These are phyloP conservation scores for Fusarium foetens DNA, from an alignment of 2,329 filamentous ascomycete genomes.

Conservation along the genomic window DNA sequence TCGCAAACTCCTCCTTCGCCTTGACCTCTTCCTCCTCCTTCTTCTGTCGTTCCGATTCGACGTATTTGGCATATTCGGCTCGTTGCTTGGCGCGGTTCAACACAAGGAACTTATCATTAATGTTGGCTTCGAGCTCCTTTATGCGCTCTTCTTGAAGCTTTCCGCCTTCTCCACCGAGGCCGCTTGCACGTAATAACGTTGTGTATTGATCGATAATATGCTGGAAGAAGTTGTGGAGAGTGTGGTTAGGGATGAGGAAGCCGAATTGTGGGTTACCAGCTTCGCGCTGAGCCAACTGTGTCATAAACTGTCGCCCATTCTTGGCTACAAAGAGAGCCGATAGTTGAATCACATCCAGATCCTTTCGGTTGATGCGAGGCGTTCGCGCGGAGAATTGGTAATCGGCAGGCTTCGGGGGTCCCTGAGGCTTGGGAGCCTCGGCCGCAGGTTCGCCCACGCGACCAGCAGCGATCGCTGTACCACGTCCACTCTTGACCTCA, in stretches of 20 bases:
- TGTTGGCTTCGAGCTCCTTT: slow-evolving; percentile 77
- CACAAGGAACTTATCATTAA: slow-evolving; percentile 81
- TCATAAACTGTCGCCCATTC: slow-evolving; percentile 93
- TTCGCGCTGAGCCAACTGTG: slow-evolving; percentile 87
- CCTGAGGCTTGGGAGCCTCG: slow-evolving; percentile 73
- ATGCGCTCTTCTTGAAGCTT: slow-evolving; percentile 78
- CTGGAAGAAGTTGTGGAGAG: slow-evolving; percentile 94
- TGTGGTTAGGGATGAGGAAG: slow-evolving; percentile 94
- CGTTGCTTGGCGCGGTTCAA: slow-evolving; percentile 84
- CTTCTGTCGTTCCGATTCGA: slow-evolving; percentile 86
- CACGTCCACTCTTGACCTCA: slow-evolving; percentile 86
- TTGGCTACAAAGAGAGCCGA: slow-evolving; percentile 94
- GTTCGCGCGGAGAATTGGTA: slow-evolving; percentile 96
- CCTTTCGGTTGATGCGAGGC: slow-evolving; percentile 96
- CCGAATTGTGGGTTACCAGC: slow-evolving; percentile 94
- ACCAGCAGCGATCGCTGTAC: slow-evolving; percentile 81
- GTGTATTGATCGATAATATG: slow-evolving; percentile 93
- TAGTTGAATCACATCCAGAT: slow-evolving; percentile 78
- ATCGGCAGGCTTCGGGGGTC: slow-evolving; percentile 84
- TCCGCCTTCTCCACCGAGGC: slow-evolving; percentile 71
- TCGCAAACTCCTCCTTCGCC: slow-evolving; percentile 78
- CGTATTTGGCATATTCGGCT: slow-evolving; percentile 86
- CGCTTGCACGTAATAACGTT: slow-evolving; percentile 75
- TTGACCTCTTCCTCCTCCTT: slow-evolving; percentile 89
- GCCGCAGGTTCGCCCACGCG: slow-evolving; percentile 70